Evolutionary conservation across 352 stramenopile species (phyloP).

Genomic region (Phytopythium cucurbitacearum): DNA sequence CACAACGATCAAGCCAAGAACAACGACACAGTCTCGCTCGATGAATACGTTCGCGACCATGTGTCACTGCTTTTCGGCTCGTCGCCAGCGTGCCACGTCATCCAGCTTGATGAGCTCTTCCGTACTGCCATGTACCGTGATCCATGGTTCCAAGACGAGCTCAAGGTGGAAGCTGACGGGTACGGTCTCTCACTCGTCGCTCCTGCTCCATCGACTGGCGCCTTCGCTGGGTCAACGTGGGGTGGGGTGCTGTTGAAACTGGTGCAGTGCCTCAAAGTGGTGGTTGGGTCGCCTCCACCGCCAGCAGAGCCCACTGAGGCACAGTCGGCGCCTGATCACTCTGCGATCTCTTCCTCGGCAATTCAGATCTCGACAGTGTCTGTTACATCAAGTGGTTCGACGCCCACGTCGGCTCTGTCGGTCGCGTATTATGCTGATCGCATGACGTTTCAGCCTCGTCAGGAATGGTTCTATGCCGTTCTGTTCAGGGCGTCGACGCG

Average conservation of each 20-base stretch:
- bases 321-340: neutral
- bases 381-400: conserved; percentile 11
- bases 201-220: conserved; percentile 11
- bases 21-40: conserved; percentile 27
- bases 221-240: conserved; percentile 41
- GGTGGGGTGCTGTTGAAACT: conserved; percentile 47
- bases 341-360: too few relatives aligned
- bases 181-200: conserved; percentile 55
- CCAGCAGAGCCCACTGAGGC: conserved; percentile 2
- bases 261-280: conserved; percentile 40
- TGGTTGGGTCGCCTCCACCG: conserved; percentile 11
- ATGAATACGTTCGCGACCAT: conserved; percentile 28
- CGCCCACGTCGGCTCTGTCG: conserved; percentile 7
- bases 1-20: conserved; percentile 18
- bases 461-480: conserved; percentile 76
- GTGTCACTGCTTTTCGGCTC: conserved; percentile 46
- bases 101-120: conserved; percentile 38
- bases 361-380: too few relatives aligned
- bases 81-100: conserved; percentile 18
- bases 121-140: conserved; percentile 28
- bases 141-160: conserved; percentile 32
- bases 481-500: conserved; percentile 56
- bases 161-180: conserved; percentile 48
- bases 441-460: conserved; percentile 20
- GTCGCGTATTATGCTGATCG: conserved; percentile 27